Percentiles rank a stretch among this genome's conserved stretches.
Conservation (phyloP, 495 filamentous ascomycete species). For the Hyaloscypha variabilis region DNA sequence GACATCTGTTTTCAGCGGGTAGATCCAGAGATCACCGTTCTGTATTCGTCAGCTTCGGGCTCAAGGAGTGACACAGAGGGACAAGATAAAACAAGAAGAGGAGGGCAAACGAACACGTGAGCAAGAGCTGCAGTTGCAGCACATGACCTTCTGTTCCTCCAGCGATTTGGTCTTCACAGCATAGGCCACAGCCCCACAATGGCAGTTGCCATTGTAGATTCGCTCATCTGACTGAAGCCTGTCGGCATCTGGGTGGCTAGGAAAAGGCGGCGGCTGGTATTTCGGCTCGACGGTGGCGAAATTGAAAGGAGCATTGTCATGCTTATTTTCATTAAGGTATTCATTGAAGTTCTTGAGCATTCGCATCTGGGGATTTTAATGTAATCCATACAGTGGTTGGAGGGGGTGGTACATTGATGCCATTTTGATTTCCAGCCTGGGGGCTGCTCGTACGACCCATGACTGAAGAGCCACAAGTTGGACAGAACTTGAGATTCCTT, state of each 20-base stretch:
- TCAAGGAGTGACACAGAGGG: too few species aligned
- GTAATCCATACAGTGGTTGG: not conserved
- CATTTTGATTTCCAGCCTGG: not conserved
- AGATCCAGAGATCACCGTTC: constrained; percentile 29
- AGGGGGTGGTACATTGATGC: constrained; percentile 11
- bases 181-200: constrained; percentile 27
- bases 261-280: constrained; percentile 11
- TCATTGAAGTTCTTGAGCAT: constrained; percentile 6
- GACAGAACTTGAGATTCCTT: constrained; percentile 16
- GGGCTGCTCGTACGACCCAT: not conserved
- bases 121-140: constrained; percentile 29
- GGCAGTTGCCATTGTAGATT: constrained; percentile 22
- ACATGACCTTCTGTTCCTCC: constrained; percentile 17
- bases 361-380: constrained; percentile 11
- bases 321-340: not conserved
- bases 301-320: not conserved
- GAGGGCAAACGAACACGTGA: constrained; percentile 23
- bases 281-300: not conserved
- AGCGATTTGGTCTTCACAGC: constrained; percentile 15
- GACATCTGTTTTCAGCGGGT: constrained; percentile 14
- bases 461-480: constrained; percentile 20
- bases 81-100: not conserved
- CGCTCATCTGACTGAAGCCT: not conserved
- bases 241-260: not conserved
- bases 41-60: constrained; percentile 6